Percentiles rank a stretch among this genome's conserved stretches.
Evolutionary conservation across 83 land plant species (phyloP).

Genomic region (Thuja plicata): DNA sequence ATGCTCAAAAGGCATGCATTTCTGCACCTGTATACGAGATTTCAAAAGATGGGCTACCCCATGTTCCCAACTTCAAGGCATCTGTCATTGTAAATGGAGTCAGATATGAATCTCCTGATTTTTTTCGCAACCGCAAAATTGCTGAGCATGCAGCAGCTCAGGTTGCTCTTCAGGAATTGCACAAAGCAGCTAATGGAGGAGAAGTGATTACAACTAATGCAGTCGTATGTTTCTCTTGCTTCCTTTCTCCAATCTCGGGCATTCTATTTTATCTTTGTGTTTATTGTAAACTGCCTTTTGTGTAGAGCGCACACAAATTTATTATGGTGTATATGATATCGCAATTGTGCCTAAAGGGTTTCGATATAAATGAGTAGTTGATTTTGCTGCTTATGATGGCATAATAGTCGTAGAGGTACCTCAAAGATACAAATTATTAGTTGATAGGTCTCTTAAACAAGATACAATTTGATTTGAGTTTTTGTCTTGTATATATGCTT

Average conservation of each 20-base stretch:
- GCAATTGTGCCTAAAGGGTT: not conserved
- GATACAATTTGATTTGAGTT: not conserved
- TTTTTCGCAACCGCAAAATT: slow-evolving; percentile 66
- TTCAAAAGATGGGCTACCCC: slow-evolving; percentile 74
- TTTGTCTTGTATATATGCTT: not conserved
- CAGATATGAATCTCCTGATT: slow-evolving; percentile 64
- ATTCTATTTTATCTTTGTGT: not conserved
- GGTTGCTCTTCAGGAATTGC: slow-evolving; percentile 62
- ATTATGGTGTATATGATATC: not conserved
- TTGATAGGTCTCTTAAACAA: not conserved
- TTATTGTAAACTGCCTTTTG: not conserved
- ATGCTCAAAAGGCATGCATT: slow-evolving; percentile 62
- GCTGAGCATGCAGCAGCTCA: slow-evolving; percentile 94
- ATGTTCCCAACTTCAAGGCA: slow-evolving; percentile 71
- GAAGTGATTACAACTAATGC: slow-evolving; percentile 32
- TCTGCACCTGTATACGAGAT: slow-evolving; percentile 72
- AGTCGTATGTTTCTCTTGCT: slow-evolving; percentile 33
- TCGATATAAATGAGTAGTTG: not conserved
- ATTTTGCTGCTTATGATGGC: not conserved
- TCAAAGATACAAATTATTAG: too few relatives aligned
- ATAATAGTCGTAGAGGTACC: not conserved
- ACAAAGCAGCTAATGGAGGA: slow-evolving; percentile 32
- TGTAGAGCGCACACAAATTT: not conserved
- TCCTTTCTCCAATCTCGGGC: not conserved
- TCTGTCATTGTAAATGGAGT: slow-evolving; percentile 61